These are phyloP conservation scores for Opeltia flavorubescens DNA, from an alignment of 495 filamentous ascomycete genomes.

Conservation along the genomic window DNA sequence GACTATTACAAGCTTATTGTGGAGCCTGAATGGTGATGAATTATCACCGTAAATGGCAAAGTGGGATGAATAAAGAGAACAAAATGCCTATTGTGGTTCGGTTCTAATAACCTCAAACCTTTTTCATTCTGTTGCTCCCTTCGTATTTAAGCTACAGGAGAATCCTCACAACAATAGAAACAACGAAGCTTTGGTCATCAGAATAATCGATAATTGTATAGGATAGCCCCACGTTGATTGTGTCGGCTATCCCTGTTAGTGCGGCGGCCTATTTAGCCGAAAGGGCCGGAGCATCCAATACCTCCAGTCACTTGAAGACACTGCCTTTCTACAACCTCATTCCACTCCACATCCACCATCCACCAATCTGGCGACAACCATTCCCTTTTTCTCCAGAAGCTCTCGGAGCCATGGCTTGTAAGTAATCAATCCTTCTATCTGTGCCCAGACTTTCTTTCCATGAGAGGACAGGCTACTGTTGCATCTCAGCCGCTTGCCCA, in stretches of 20 bases:
- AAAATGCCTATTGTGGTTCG: no score
- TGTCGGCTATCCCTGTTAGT: neutral
- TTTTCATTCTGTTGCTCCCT: neutral
- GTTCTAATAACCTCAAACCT: no score
- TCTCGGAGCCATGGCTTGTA: slow-evolving; percentile 29
- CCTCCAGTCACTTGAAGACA: neutral
- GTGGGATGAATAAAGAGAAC: no score
- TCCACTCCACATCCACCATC: slow-evolving; percentile 6
- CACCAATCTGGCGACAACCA: slow-evolving; percentile 1
- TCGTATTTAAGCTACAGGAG: no score
- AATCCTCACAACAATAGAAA: no score
- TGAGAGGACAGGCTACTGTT: neutral
- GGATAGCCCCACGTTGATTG: neutral
- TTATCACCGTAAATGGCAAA: no score
- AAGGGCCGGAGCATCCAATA: neutral
- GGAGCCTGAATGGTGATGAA: no score
- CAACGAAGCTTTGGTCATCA: no score
- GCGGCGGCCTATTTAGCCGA: neutral
- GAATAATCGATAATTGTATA: no score
- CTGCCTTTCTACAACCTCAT: neutral
- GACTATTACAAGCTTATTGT: no score
- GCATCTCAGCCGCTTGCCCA: slow-evolving; percentile 2
- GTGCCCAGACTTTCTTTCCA: neutral
- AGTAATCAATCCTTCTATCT: slow-evolving; percentile 13
- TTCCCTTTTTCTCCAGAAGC: slow-evolving; percentile 13